phyloP scores from a whole-genome alignment of 1,139 yeast species.

The Petasospora fabianii region DNA sequence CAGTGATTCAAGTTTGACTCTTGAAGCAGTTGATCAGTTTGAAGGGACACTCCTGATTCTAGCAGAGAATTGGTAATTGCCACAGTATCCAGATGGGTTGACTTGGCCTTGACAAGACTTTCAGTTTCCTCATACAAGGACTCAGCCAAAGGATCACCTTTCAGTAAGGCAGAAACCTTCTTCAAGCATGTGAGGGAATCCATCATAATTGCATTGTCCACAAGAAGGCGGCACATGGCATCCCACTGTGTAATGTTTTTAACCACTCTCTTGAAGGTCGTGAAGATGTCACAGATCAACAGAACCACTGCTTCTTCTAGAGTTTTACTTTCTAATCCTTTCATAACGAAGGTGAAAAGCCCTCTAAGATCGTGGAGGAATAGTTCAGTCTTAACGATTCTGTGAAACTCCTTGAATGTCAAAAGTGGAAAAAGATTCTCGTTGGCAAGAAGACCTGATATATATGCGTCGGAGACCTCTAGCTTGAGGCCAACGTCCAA shows the following conservation, averaged over 20 bases:
- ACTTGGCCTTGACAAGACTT: constrained; percentile 3
- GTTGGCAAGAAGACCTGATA: constrained; percentile 11
- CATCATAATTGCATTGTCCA: constrained; percentile 12
- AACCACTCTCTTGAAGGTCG: constrained; percentile 30
- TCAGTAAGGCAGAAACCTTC: neutral
- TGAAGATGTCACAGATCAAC: constrained; percentile 36
- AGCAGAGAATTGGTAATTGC: constrained; percentile 6
- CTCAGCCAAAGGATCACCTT: neutral
- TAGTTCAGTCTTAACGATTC: constrained; percentile 14
- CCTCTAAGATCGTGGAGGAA: constrained; percentile 17
- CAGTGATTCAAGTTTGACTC: constrained; percentile 19
- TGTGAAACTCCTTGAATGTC: constrained; percentile 21
- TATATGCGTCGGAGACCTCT: constrained; percentile 40
- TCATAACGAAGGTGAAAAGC: constrained; percentile 10
- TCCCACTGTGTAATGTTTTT: constrained; percentile 12
- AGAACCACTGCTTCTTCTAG: constrained; percentile 31
- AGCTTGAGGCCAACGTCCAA: constrained; percentile 42
- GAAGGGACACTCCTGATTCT: constrained; percentile 7
- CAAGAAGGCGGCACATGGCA: constrained; percentile 7
- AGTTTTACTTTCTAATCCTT: constrained; percentile 19
- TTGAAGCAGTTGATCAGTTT: constrained; percentile 13
- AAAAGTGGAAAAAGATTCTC: constrained; percentile 21
- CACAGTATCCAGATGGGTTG: constrained; percentile 5
- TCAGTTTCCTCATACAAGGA: constrained; percentile 10
- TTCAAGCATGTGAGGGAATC: constrained; percentile 1